Percentiles rank a stretch among this genome's conserved stretches.
Evolutionary conservation across 345 rosid species (phyloP).

Genomic region (Garcia nutans): DNA sequence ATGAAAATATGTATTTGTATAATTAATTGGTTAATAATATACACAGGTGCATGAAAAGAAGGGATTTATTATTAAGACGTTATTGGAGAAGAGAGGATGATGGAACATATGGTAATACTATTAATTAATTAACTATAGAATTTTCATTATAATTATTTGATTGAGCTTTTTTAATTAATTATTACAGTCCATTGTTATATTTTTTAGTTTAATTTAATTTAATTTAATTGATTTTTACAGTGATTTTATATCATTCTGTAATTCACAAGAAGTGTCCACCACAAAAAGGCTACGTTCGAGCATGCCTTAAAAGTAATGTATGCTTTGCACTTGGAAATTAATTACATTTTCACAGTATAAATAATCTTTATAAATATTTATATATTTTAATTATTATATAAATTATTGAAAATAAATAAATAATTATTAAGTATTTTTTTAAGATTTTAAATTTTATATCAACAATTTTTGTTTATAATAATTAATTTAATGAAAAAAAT

Average conservation of each 20-base stretch:
- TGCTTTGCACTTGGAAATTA: conserved; percentile 28
- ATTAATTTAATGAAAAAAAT: too few species aligned
- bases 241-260: conserved; percentile 83
- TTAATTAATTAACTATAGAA: neutral
- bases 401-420: too few species aligned
- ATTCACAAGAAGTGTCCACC: conserved; percentile 73
- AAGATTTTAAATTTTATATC: too few species aligned
- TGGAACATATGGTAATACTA: conserved; percentile 78
- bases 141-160: neutral
- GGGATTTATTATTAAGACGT: conserved; percentile 75
- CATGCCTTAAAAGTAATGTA: conserved; percentile 82
- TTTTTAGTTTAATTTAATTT: neutral
- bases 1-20: neutral
- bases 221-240: conserved; percentile 43
- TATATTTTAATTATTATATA: too few species aligned
- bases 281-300: conserved; percentile 76
- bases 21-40: conserved; percentile 10
- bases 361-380: too few species aligned
- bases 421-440: too few species aligned
- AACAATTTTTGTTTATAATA: too few species aligned
- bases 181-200: neutral
- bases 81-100: conserved; percentile 98
- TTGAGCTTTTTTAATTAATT: conserved; percentile 7
- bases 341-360: too few species aligned
- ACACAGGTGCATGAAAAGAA: conserved; percentile 67